Evolutionary conservation across 83 land plant species (phyloP).

Genomic region (Larix sibirica): DNA sequence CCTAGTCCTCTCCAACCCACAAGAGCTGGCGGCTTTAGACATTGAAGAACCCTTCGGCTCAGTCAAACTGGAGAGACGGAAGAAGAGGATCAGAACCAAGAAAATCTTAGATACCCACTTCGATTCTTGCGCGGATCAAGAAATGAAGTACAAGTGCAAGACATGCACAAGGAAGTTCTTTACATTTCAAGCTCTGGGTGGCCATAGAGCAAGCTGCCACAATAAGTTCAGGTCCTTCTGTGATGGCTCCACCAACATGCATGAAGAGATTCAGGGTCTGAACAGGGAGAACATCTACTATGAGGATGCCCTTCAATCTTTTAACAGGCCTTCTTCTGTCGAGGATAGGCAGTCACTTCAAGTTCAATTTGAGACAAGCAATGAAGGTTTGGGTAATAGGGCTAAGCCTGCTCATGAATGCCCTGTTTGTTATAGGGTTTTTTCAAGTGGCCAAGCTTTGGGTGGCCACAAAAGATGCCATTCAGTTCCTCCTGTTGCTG

Average conservation of each 20-base stretch:
- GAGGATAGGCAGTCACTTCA: not conserved
- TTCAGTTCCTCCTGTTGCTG: not conserved
- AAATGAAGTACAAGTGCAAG: constrained; percentile 32
- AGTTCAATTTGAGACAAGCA: not conserved
- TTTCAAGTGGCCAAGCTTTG: constrained; percentile 55
- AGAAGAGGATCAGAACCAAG: no score
- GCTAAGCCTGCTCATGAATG: constrained; percentile 33
- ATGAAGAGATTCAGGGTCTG: not conserved
- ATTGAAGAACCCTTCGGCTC: no score
- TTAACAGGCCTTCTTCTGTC: not conserved
- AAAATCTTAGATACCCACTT: no score
- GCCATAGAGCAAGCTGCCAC: constrained; percentile 57
- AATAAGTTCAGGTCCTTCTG: constrained; percentile 13
- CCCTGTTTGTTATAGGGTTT: constrained; percentile 45
- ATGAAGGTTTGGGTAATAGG: not conserved
- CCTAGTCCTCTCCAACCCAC: no score
- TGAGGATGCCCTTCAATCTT: not conserved
- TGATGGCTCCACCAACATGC: not conserved
- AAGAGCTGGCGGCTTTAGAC: no score
- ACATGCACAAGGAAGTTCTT: constrained; percentile 48
- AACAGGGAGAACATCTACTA: not conserved
- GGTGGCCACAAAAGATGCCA: constrained; percentile 64
- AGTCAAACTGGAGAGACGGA: no score
- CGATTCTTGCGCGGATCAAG: no score
- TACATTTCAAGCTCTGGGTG: constrained; percentile 63